phyloP scores from a whole-genome alignment of 1,139 yeast species.

The Pichia sp. region DNA sequence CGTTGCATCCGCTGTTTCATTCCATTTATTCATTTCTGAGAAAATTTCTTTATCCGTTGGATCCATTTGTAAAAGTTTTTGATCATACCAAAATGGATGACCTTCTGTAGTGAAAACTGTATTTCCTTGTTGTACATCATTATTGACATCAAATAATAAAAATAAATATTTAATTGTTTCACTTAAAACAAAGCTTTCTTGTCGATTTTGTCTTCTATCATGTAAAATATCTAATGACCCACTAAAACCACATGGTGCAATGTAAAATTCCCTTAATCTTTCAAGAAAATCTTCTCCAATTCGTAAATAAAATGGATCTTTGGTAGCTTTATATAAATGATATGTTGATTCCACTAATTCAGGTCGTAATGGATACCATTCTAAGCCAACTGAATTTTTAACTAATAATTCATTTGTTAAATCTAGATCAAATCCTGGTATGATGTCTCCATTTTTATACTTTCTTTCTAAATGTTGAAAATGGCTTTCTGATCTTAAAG shows the following conservation, averaged over 20 bases:
- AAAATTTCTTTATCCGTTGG: slow-evolving; percentile 1
- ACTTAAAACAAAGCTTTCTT: slow-evolving; percentile 87
- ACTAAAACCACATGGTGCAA: slow-evolving; percentile 72
- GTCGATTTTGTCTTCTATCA: slow-evolving; percentile 63
- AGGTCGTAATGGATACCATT: slow-evolving; percentile 91
- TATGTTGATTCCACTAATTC: slow-evolving; percentile 89
- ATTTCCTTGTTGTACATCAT: slow-evolving; percentile 33
- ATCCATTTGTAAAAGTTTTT: slow-evolving; percentile 18
- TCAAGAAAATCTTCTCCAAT: slow-evolving; percentile 62
- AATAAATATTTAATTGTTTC: slow-evolving; percentile 85
- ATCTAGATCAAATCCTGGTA: slow-evolving; percentile 18
- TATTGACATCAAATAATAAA: slow-evolving; percentile 60
- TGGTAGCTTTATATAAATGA: slow-evolving; percentile 75
- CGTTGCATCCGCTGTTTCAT: not conserved
- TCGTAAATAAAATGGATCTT: slow-evolving; percentile 75
- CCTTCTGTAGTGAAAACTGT: slow-evolving; percentile 89
- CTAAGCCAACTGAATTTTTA: slow-evolving; percentile 43
- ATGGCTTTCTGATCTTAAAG: slow-evolving; percentile 18
- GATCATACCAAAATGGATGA: slow-evolving; percentile 73
- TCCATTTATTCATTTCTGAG: slow-evolving; percentile 4
- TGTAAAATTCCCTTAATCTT: slow-evolving; percentile 47
- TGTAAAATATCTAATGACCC: slow-evolving; percentile 66
- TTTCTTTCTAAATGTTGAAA: slow-evolving; percentile 11
- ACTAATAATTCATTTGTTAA: slow-evolving; percentile 23
- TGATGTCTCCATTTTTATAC: slow-evolving; percentile 18